phyloP scores from a whole-genome alignment of 805 yeast genomes.

The Sungouiella blattae region DNA sequence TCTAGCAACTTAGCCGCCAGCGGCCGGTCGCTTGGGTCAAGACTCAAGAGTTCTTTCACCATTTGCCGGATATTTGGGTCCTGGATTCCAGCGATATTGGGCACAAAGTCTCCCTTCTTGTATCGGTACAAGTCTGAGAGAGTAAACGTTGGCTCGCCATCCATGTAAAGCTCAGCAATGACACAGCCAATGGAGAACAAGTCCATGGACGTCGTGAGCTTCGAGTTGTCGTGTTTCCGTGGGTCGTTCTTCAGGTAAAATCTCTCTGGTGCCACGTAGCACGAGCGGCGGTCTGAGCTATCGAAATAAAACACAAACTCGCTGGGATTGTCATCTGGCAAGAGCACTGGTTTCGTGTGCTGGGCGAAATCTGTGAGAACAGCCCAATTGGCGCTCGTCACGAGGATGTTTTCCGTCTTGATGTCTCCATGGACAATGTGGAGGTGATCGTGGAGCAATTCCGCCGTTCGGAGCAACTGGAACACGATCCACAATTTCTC shows the following conservation, averaged over 20 bases:
- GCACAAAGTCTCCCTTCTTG: conserved; percentile 62
- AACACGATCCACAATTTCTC: conserved; percentile 84
- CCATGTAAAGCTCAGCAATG: conserved; percentile 82
- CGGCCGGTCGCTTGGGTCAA: conserved; percentile 60
- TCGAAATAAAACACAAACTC: conserved; percentile 91
- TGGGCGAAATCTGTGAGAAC: conserved; percentile 79
- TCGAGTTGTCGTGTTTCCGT: conserved; percentile 2
- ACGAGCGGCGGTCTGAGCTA: conserved; percentile 78
- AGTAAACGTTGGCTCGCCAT: conserved; percentile 84
- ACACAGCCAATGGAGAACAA: conserved; percentile 82
- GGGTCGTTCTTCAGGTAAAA: conserved; percentile 41
- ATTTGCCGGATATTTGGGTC: conserved; percentile 50
- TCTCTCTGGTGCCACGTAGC: conserved; percentile 94
- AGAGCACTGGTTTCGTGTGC: conserved; percentile 68
- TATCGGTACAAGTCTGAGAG: conserved; percentile 84
- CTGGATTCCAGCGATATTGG: conserved; percentile 56
- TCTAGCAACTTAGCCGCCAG: conserved; percentile 52
- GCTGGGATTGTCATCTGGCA: conserved; percentile 93
- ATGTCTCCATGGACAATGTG: conserved; percentile 83
- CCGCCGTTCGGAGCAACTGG: conserved; percentile 66
- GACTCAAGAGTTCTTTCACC: conserved; percentile 58
- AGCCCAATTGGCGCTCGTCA: conserved; percentile 88
- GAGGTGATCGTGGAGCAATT: conserved; percentile 55
- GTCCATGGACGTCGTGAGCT: conserved; percentile 67
- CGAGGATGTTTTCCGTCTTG: conserved; percentile 82